Base-by-base conservation (phyloP, 2,329 filamentous ascomycete species). In the Keithomyces neogunnii region DNA sequence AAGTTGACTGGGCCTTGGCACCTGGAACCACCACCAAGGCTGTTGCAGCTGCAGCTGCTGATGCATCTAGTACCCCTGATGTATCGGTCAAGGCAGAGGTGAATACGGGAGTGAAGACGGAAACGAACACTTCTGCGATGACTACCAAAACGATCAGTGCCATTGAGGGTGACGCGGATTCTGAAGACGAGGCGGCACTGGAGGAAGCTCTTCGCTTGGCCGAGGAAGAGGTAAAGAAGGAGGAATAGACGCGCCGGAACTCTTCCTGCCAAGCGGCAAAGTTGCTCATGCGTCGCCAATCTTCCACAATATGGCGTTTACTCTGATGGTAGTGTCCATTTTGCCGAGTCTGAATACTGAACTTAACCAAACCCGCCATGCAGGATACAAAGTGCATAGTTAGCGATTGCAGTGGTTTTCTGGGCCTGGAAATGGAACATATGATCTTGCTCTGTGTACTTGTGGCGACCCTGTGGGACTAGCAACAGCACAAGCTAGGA, bases 1-100 rank as follows among this genome's bases (percentile, higher is more conserved):
- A 83, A 61, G 90, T 99, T 60, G 86, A 97, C 66, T 99, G 93
- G 92, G 84, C 86, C 63, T 63, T 85, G 50, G 63, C 61, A 32
- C 67, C 71, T 1, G 69, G 60, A 6, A 60, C 62, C 9, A 63
- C 66, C 2, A 71, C 66, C 49, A 69, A 65, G 52, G 53, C 60
- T 48, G 38, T 49, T 36, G 38, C 36, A 38, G 47, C 45, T 28
- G 45, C n/a, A 0, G 39, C 42, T 62, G 54, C 60, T 59, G 57
- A 61, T 3, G 29, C 19, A 53, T 47, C 57, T 53, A 50, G 61
- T 60, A 55, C 62, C 4, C 33, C n/a, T 51, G 36, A 56, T 49
- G 56, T 63, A 10, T 29, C 26, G 8, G 40, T 31, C 26, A 44
- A 44, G 28, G 28, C 1, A 28, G 26, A 30, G 48, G 55, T 58